Evolutionary conservation across 2,329 filamentous ascomycete genomes (phyloP).

Genomic region (Cladophialophora bantiana): DNA sequence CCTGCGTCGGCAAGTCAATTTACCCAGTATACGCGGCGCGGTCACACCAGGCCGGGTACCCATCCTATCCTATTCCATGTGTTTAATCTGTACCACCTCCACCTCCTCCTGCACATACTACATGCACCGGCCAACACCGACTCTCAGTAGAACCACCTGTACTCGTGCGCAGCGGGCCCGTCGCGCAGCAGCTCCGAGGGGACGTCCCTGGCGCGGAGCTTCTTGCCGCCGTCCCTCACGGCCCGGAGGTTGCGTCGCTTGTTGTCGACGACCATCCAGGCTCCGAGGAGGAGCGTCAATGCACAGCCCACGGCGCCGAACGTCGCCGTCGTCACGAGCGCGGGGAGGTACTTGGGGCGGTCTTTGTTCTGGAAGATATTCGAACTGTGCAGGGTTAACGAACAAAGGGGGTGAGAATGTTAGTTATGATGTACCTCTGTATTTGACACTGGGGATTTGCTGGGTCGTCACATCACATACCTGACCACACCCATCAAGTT

Average conservation of each 20-base stretch:
- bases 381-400: slow-evolving; percentile 46
- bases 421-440: background rate
- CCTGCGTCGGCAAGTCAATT: too few species aligned
- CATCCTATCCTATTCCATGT: too few species aligned
- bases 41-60: too few species aligned
- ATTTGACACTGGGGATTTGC: background rate
- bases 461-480: background rate
- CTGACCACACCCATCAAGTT: slow-evolving; percentile 58
- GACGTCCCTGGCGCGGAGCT: slow-evolving; percentile 62
- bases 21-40: too few species aligned
- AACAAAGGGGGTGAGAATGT: background rate
- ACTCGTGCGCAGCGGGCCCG: slow-evolving; percentile 20
- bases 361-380: slow-evolving; percentile 72
- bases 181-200: slow-evolving; percentile 61
- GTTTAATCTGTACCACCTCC: too few species aligned
- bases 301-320: slow-evolving; percentile 68
- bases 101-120: too few species aligned
- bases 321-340: slow-evolving; percentile 68
- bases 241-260: slow-evolving; percentile 63
- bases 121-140: slow-evolving; percentile 45
- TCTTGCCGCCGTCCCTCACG: slow-evolving; percentile 52
- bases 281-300: slow-evolving; percentile 63
- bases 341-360: slow-evolving; percentile 71
- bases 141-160: slow-evolving; percentile 48
- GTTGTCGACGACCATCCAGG: slow-evolving; percentile 72